Conservation (phyloP, 139 green algal genomes). For the Micractinium sp. region DNA sequence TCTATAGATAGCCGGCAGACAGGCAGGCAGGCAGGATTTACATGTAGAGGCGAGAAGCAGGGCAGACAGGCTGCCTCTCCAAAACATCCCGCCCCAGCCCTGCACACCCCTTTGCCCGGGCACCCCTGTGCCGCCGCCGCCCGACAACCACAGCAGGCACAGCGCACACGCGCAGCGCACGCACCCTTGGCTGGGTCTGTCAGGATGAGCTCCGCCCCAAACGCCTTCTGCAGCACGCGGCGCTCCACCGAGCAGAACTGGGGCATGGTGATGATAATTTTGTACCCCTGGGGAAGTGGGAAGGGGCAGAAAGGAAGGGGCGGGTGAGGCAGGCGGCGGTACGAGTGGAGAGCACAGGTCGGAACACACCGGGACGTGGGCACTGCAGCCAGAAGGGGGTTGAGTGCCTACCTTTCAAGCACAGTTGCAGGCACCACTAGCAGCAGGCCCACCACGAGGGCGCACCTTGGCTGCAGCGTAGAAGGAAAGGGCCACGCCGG, state of each 20-base stretch:
- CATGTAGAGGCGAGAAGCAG: not conserved
- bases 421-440: not conserved
- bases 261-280: conserved; percentile 95
- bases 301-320: not conserved
- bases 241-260: conserved; percentile 97
- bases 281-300: not conserved
- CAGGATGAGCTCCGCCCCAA: conserved; percentile 65
- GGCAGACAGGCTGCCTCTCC: not conserved
- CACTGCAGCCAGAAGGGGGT: not conserved
- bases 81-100: too few species aligned
- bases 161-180: not conserved
- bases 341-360: too few species aligned
- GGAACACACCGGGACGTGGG: too few species aligned
- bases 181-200: conserved; percentile 55
- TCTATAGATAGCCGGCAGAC: too few species aligned
- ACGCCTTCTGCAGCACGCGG: conserved; percentile 90
- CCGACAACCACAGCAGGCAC: too few species aligned
- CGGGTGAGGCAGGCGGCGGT: not conserved
- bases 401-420: not conserved
- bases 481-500: conserved; percentile 89
- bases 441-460: too few species aligned
- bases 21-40: too few species aligned
- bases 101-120: too few species aligned
- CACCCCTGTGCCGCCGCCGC: not conserved
- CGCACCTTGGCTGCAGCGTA: conserved; percentile 80